Evolutionary conservation across 352 stramenopile genomes (phyloP).

Genomic region (Globisporangium viniferum): DNA sequence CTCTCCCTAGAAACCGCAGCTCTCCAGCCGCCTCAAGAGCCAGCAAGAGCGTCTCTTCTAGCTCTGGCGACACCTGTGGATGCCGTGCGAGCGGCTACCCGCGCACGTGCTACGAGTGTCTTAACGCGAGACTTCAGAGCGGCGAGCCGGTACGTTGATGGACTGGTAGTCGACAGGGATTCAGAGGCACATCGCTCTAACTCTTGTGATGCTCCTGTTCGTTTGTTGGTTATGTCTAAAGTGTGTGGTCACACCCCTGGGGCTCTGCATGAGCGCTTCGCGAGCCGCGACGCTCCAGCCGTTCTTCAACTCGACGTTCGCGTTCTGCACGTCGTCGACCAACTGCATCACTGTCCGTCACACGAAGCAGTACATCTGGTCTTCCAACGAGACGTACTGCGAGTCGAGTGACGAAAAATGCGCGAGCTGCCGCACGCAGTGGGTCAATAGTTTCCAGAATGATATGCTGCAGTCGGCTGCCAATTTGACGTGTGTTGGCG

Average conservation of each 20-base stretch:
- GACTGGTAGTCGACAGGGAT: no score
- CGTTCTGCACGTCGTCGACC: not conserved
- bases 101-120: constrained; percentile 9
- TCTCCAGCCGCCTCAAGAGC: not conserved
- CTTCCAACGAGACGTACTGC: not conserved
- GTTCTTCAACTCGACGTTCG: not conserved
- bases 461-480: not conserved
- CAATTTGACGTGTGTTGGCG: not conserved
- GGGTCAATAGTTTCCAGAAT: not conserved
- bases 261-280: not conserved
- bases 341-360: not conserved
- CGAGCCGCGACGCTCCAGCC: not conserved
- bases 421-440: not conserved
- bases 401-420: not conserved
- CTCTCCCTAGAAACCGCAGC: not conserved
- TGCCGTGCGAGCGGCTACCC: not conserved
- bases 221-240: not conserved
- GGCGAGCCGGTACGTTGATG: not conserved
- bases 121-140: not conserved
- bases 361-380: not conserved
- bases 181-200: no score
- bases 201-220: not conserved
- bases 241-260: not conserved
- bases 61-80: not conserved
- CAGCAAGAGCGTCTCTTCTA: not conserved